phyloP scores from a whole-genome alignment of 2,329 filamentous ascomycete species.

The Aureobasidium melanogenum region DNA sequence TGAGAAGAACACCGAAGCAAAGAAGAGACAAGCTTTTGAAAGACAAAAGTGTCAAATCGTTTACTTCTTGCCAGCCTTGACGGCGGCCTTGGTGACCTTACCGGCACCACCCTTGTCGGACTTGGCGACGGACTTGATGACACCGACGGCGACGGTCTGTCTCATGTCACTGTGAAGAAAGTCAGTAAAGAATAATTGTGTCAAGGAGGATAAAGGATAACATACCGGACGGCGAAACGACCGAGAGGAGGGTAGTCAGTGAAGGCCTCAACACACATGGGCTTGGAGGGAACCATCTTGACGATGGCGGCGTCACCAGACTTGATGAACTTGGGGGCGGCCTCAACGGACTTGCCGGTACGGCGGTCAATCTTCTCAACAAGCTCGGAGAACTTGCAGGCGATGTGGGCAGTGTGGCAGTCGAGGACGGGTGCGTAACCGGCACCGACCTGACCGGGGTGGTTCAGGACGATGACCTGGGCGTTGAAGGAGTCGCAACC shows the following conservation, averaged over 20 bases:
- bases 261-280: slow-evolving; percentile 99
- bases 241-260: slow-evolving; percentile 98
- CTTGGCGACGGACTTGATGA: slow-evolving; percentile 35
- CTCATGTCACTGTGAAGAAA: background rate
- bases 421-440: slow-evolving; percentile 98
- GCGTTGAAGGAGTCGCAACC: slow-evolving; percentile 93
- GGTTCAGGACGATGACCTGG: slow-evolving; percentile 99
- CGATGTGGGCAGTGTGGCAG: slow-evolving; percentile 99
- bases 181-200: background rate
- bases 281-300: slow-evolving; percentile 99
- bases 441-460: slow-evolving; percentile 98
- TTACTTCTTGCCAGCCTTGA: slow-evolving; percentile 33
- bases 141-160: slow-evolving; percentile 75
- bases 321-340: slow-evolving; percentile 99
- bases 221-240: slow-evolving; percentile 93
- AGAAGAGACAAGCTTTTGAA: background rate
- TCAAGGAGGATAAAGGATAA: slow-evolving; percentile 57
- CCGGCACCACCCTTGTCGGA: slow-evolving; percentile 38
- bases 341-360: slow-evolving; percentile 96
- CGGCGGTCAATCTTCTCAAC: slow-evolving; percentile 99
- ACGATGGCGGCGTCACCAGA: slow-evolving; percentile 99
- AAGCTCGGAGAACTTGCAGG: slow-evolving; percentile 99
- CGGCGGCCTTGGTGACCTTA: slow-evolving; percentile 42
- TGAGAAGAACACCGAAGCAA: slow-evolving; percentile 6
- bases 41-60: slow-evolving; percentile 10